Conservation (phyloP, 2,329 filamentous ascomycete species). For the Nigrospora osmanthi region DNA sequence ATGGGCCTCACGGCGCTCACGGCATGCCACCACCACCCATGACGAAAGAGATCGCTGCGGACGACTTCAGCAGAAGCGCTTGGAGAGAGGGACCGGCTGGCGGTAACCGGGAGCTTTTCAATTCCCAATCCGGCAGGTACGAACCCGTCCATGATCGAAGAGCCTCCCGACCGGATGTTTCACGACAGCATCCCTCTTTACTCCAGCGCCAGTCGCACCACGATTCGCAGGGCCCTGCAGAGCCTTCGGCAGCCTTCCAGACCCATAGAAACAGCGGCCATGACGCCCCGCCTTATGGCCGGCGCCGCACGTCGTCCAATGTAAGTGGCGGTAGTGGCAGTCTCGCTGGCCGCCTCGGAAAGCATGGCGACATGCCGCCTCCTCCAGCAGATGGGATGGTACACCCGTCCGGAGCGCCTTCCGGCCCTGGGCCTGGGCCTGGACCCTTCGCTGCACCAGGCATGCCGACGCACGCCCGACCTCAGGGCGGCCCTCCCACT, state of each 20-base stretch:
- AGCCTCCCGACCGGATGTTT: constrained; percentile 59
- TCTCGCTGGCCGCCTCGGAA: constrained; percentile 49
- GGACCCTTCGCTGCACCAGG: constrained; percentile 23
- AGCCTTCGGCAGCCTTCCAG: constrained; percentile 83
- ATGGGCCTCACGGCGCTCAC: constrained; percentile 41
- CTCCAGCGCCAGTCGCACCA: constrained; percentile 64
- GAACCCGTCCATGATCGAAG: constrained; percentile 80
- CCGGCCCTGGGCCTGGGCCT: constrained; percentile 34
- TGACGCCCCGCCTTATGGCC: constrained; percentile 55
- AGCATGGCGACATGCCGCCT: constrained; percentile 34
- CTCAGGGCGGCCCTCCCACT: constrained; percentile 1
- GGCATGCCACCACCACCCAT: constrained; percentile 38
- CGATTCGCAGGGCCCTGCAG: constrained; percentile 59
- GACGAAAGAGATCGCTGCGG: constrained; percentile 81
- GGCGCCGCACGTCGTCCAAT: constrained; percentile 82
- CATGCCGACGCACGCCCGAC: no score
- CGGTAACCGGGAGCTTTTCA: constrained; percentile 72
- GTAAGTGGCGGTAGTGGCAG: constrained; percentile 79
- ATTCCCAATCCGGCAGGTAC: constrained; percentile 90
- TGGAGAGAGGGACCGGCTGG: constrained; percentile 65
- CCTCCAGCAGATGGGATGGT: constrained; percentile 24
- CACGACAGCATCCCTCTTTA: constrained; percentile 65
- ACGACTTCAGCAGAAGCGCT: constrained; percentile 80
- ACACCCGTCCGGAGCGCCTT: constrained; percentile 18
- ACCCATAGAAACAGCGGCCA: constrained; percentile 61